Evolutionary conservation across 2,329 filamentous ascomycete species (phyloP).

Genomic region (Aspergillus sojae): DNA sequence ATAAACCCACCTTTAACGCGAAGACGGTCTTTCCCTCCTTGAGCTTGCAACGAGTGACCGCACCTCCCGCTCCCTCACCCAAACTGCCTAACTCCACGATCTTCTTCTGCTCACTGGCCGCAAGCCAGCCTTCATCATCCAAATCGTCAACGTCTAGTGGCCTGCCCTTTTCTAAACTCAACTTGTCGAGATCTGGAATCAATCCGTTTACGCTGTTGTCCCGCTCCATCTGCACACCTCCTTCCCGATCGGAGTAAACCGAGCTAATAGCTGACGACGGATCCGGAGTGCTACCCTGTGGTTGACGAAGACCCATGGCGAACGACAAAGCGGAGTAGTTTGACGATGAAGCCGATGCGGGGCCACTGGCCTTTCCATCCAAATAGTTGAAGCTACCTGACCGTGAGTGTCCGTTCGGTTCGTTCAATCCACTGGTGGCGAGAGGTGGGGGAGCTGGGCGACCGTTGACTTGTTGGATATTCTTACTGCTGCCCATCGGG

Average conservation of each 20-base stretch:
- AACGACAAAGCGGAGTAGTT: constrained; percentile 84
- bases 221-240: constrained; percentile 75
- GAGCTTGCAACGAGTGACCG: constrained; percentile 86
- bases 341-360: constrained; percentile 82
- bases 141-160: constrained; percentile 90
- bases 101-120: constrained; percentile 83
- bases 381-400: constrained; percentile 80
- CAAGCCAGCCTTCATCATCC: constrained; percentile 93
- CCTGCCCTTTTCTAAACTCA: constrained; percentile 79
- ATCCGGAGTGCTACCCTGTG: constrained; percentile 70
- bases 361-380: constrained; percentile 76
- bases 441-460: constrained; percentile 60
- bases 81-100: constrained; percentile 87
- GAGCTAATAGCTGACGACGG: constrained; percentile 87
- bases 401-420: constrained; percentile 77
- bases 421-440: constrained; percentile 74
- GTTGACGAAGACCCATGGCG: constrained; percentile 67
- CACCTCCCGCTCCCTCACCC: constrained; percentile 92
- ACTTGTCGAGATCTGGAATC: constrained; percentile 74
- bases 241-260: constrained; percentile 78
- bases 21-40: constrained; percentile 93
- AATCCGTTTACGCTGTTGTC: constrained; percentile 79
- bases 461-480: constrained; percentile 66
- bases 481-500: constrained; percentile 75
- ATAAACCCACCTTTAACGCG: constrained; percentile 77